Evolutionary conservation across 2,329 filamentous ascomycete genomes (phyloP), one percentile per base, ranked within the genome.

Genomic region (Sporothrix sp.): DNA sequence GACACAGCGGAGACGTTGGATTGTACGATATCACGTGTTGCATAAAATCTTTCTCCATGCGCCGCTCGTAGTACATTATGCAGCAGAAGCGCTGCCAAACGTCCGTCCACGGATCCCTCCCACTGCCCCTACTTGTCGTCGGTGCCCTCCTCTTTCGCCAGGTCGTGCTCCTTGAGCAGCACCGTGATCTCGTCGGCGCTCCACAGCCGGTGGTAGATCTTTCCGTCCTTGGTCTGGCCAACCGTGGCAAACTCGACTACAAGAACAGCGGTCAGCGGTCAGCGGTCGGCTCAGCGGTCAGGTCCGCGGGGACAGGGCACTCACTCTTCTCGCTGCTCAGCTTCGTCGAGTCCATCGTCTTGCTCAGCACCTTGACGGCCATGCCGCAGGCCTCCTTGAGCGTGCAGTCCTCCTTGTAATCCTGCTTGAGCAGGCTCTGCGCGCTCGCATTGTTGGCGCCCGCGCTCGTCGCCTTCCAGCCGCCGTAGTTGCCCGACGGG

Each of bases 301-400:
- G n/a, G n/a, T n/a, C n/a, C n/a, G n/a, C n/a, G n/a, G n/a, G n/a
- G 25, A 28, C 5, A 44, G 60, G 48, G n/a, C 7, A 75, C 87
- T 69, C 72, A 95, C 90, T 95, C 81, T 98, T 98, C 78, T 98
- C 93, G 65, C 89, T 95, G 75, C 89, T 96, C 65, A 98, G 72
- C 77, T 96, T 98, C 50, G 91, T 97, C 50, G 90, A 95, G 68
- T 98, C 93, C 94, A 98, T 98, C 6, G 93, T 98, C 82, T 98
- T 98, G 79, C 93, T 97, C 58, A 98, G 72, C 57, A 98, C 93
- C 79, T 98, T 98, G 67, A 98, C 93, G 10, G 93, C 93, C 77
- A 96, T 85, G 50, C 85, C 89, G 67, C 93, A 98, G 4, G 94
- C 93, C 73, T 98, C 93, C 73, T 95, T 87, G 64, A 98, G 70